These are phyloP conservation scores for Fusarium pseudograminearum DNA, from an alignment of 2,329 filamentous ascomycete genomes.

Conservation along the genomic window DNA sequence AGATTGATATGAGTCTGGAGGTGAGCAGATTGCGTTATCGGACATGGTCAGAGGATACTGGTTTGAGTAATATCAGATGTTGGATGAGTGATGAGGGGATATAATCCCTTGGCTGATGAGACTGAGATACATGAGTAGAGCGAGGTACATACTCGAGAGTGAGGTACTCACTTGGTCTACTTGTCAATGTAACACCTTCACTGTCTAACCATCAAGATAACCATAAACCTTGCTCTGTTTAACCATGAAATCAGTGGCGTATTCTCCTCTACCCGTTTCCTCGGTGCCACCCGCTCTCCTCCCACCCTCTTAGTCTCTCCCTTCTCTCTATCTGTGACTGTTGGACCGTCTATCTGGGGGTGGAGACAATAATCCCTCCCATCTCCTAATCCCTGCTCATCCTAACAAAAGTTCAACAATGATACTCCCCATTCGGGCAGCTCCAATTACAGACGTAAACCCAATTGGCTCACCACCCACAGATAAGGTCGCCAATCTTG, in stretches of 20 bases:
- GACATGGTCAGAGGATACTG: neutral
- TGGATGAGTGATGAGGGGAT: neutral
- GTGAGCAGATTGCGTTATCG: neutral
- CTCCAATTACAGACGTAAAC: neutral
- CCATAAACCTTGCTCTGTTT: slow-evolving; percentile 1
- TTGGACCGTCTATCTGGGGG: slow-evolving; percentile 22
- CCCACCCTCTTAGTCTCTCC: neutral
- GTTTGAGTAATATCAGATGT: neutral
- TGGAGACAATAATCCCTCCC: slow-evolving; percentile 17
- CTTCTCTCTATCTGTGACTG: neutral
- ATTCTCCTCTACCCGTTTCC: slow-evolving; percentile 3
- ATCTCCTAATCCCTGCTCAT: neutral
- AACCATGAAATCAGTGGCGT: slow-evolving; percentile 6
- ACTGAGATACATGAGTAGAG: neutral
- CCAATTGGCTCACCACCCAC: neutral
- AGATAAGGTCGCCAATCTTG: slow-evolving; percentile 22
- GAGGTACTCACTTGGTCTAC: neutral
- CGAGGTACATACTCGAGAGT: neutral
- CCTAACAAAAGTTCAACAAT: slow-evolving; percentile 23
- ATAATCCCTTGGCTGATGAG: neutral
- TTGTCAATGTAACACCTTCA: neutral
- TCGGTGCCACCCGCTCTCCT: slow-evolving; percentile 39
- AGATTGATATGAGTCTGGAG: neutral
- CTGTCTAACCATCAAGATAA: slow-evolving; percentile 19
- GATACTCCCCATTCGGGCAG: slow-evolving; percentile 8